Evolutionary conservation across 768 basidiomycete genomes (phyloP), one percentile per base, ranked within the genome.

Genomic region (Pleurotus tuoliensis): DNA sequence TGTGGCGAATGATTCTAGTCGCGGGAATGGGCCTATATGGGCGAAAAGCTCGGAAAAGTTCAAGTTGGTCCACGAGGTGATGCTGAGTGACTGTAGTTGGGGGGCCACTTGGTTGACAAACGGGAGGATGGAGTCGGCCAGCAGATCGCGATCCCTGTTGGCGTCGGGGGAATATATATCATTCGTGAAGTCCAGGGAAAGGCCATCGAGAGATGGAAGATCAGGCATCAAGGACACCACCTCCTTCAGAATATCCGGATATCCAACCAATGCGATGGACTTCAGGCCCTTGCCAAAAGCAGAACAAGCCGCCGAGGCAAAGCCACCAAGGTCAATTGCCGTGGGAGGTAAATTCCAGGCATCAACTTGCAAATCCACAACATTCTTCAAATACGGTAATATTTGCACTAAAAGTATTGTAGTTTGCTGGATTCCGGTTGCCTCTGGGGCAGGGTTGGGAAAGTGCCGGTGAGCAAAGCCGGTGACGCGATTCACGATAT

Each of bases 11-110:
- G 62, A 54, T 25, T 63, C 55, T 22, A 81, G 65, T 5, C 46
- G 53, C 5, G 75, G 73, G 47, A 76, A 75, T 8, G 55, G 27
- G 4, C 60, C 63, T 13, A 78, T 58, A 22, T 62, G 56, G 24
- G 63, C 41, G 62, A 80, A 77, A 49, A 80, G 70, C 1, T 59
- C 47, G 3, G 78, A 77, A 13, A 81, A 65, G 55, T 79, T 76
- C 5, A 73, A 58, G 0, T 69, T 65, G 2, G 71, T 69, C 73
- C 73, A 77, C 3, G 76, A 78, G 64, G 71, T 73, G 8, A 80
- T 59, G 37, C 63, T 69, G 45, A 81, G 59, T 1, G 63, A 62
- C 22, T 66, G 59, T 13, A 81, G 64, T 30, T 71, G 72, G 1
- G 69, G 61, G 2, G 67, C 63, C 1, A 78, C 64, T 12, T 58